These are phyloP conservation scores for Plasmodium chabaudi DNA, from an alignment of 169 alveolate species.

Conservation along the genomic window DNA sequence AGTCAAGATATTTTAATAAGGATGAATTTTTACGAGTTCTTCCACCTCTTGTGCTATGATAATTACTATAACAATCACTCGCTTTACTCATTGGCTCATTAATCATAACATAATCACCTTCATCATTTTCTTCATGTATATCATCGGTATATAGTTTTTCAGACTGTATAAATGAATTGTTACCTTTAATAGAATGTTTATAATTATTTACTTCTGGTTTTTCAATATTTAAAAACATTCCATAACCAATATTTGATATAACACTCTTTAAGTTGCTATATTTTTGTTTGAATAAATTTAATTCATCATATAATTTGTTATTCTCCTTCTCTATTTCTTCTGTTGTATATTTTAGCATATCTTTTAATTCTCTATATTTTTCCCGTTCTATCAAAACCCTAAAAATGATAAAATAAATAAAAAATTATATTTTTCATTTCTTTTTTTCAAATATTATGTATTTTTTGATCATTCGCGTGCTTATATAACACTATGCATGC, in stretches of 20 bases:
- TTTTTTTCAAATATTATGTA: background rate
- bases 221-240: constrained; percentile 38
- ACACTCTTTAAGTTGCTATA: constrained; percentile 36
- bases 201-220: constrained; percentile 1
- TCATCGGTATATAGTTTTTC: constrained; percentile 18
- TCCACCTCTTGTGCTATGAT: constrained; percentile 6
- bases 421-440: constrained; percentile 5
- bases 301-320: constrained; percentile 52
- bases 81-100: constrained; percentile 5
- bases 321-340: constrained; percentile 74
- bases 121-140: background rate
- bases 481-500: background rate
- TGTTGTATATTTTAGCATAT: constrained; percentile 67
- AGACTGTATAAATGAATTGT: constrained; percentile 6
- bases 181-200: constrained; percentile 3
- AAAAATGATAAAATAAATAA: background rate
- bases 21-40: constrained; percentile 34
- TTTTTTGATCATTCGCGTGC: background rate
- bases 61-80: constrained; percentile 4
- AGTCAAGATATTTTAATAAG: constrained; percentile 48
- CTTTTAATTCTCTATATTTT: constrained; percentile 59
- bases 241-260: constrained; percentile 76
- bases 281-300: constrained; percentile 47
- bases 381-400: constrained; percentile 70
- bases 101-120: constrained; percentile 63